Conservation (phyloP, 2,329 filamentous ascomycete genomes). For the Hymenoscyphus salicellus region DNA sequence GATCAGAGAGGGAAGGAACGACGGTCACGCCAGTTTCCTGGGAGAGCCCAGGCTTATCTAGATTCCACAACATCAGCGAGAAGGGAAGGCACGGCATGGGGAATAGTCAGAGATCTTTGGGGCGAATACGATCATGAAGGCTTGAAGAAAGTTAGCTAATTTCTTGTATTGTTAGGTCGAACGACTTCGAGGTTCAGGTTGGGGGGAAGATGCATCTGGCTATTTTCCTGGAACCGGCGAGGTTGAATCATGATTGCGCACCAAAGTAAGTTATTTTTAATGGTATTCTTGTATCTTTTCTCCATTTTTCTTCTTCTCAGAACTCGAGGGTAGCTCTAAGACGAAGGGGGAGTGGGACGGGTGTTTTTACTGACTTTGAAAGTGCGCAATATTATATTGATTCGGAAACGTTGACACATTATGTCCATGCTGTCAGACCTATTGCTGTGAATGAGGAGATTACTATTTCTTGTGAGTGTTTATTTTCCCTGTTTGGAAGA, state of each 20-base stretch:
- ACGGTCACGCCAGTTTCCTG: too few relatives aligned
- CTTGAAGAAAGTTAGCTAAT: not conserved
- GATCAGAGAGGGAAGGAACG: too few relatives aligned
- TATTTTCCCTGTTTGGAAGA: too few relatives aligned
- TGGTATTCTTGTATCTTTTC: too few relatives aligned
- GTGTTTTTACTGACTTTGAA: not conserved
- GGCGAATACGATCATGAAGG: not conserved
- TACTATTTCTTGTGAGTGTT: constrained; percentile 37
- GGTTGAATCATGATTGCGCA: constrained; percentile 44
- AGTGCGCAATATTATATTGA: constrained; percentile 36
- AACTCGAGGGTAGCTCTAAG: too few relatives aligned
- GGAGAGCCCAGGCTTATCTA: too few relatives aligned
- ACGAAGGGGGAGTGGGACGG: too few relatives aligned
- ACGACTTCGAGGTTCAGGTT: constrained; percentile 17
- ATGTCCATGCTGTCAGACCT: constrained; percentile 38
- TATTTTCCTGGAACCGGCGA: constrained; percentile 39
- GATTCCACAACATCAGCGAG: too few relatives aligned
- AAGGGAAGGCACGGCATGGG: too few relatives aligned
- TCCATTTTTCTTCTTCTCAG: too few relatives aligned
- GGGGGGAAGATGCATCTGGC: constrained; percentile 15
- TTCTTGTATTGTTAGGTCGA: not conserved
- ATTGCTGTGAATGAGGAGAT: constrained; percentile 40
- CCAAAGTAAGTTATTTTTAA: constrained; percentile 36
- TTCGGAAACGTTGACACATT: constrained; percentile 37
- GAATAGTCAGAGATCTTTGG: too few relatives aligned